These are phyloP conservation scores for Hibiscus syriacus DNA, from an alignment of 345 rosid genomes.

Conservation along the genomic window DNA sequence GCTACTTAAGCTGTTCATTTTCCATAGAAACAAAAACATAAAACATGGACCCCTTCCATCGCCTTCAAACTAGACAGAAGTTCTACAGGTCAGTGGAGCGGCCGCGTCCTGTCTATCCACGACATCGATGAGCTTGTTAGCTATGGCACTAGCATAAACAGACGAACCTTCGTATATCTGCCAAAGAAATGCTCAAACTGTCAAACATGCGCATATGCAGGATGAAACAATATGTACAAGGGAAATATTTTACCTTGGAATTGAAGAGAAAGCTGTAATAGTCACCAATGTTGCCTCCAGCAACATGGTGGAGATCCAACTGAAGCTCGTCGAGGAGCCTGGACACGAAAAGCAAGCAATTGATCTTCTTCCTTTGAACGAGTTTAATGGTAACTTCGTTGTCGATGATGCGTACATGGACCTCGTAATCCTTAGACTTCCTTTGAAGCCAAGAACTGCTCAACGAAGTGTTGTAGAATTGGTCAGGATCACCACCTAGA, in stretches of 20 bases:
- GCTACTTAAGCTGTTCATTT: background rate
- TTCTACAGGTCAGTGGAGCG: conserved; percentile 25
- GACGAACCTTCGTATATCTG: conserved; percentile 8
- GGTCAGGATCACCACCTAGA: conserved; percentile 35
- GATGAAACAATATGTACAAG: background rate
- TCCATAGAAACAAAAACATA: background rate
- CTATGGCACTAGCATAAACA: conserved; percentile 34
- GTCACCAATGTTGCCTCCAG: conserved; percentile 86
- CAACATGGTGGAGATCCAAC: conserved; percentile 76
- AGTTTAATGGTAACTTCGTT: conserved; percentile 87
- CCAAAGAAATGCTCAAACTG: background rate
- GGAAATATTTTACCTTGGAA: conserved; percentile 48
- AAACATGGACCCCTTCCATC: background rate
- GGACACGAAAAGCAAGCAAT: conserved; percentile 70
- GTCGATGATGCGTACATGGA: conserved; percentile 74
- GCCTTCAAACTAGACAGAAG: background rate
- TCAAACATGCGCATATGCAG: background rate
- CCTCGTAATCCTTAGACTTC: conserved; percentile 76
- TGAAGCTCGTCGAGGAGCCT: conserved; percentile 71
- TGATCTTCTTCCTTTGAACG: conserved; percentile 68
- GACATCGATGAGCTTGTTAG: conserved; percentile 68
- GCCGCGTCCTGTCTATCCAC: conserved; percentile 55
- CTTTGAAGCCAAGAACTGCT: conserved; percentile 91
- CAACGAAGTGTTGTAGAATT: conserved; percentile 40
- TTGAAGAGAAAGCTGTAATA: conserved; percentile 69